phyloP scores from a whole-genome alignment of 768 basidiomycete genomes.

The Tulasnella sp. region DNA sequence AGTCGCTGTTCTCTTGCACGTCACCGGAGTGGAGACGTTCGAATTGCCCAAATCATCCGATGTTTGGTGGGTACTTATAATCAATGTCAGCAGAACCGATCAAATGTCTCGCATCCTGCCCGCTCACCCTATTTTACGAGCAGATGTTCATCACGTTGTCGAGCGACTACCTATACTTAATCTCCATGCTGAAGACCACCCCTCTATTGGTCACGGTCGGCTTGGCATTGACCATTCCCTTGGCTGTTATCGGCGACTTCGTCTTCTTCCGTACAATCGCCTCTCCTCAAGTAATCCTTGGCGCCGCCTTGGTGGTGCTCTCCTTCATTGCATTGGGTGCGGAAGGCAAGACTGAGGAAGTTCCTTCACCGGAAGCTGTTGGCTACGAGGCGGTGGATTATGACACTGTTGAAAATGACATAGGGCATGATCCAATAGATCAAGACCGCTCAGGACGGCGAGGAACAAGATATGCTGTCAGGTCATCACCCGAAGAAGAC shows the following conservation, averaged over 20 bases:
- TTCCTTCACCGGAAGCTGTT: no score
- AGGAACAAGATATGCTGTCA: no score
- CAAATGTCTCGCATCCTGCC: background rate
- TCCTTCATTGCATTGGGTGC: conserved; percentile 3
- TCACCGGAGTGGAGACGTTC: conserved; percentile 57
- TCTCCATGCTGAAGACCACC: conserved; percentile 94
- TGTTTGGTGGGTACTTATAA: conserved; percentile 37
- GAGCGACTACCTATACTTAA: conserved; percentile 74
- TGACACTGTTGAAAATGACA: no score
- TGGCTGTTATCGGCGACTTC: conserved; percentile 76
- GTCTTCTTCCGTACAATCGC: conserved; percentile 29
- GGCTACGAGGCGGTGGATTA: no score
- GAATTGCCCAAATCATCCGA: conserved; percentile 48
- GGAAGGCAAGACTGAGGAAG: no score
- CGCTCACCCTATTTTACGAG: background rate
- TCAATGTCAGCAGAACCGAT: conserved; percentile 37
- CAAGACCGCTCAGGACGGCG: no score
- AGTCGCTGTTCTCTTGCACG: conserved; percentile 62
- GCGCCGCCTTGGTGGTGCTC: conserved; percentile 8
- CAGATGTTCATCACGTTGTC: conserved; percentile 75
- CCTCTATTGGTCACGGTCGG: conserved; percentile 89
- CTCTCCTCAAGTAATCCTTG: background rate
- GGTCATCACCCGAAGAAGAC: no score
- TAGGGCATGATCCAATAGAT: no score
- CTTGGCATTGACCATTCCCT: conserved; percentile 83